A percentile compares a stretch with the other conserved stretches of the same genome.
Conservation (phyloP, 1,284 basidiomycete genomes). For the Rhodotorula sp. region DNA sequence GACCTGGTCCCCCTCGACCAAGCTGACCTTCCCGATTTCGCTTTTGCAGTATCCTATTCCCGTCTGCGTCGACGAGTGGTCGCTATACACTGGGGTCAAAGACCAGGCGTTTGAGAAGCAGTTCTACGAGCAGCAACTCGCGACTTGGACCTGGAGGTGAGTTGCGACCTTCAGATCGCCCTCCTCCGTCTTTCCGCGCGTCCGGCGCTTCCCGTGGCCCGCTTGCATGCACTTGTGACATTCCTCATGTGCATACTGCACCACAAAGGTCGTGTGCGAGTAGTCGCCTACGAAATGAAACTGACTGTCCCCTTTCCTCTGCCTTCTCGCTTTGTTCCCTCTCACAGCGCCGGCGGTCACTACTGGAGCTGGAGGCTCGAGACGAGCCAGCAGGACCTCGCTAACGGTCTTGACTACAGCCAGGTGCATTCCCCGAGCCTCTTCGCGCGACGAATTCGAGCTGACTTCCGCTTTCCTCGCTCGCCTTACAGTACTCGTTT, state of each 20-base stretch:
- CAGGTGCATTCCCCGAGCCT: neutral
- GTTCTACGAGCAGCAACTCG: constrained; percentile 44
- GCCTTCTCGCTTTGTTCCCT: neutral
- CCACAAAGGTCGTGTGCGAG: too few species aligned
- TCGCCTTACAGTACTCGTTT: constrained; percentile 20
- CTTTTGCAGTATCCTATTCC: constrained; percentile 42
- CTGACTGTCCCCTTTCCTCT: too few species aligned
- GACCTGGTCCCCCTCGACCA: neutral
- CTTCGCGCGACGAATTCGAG: too few species aligned
- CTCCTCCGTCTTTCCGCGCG: constrained; percentile 8
- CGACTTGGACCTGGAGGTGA: constrained; percentile 44
- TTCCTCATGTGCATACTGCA: too few species aligned
- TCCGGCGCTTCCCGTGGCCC: neutral
- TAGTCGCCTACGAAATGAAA: too few species aligned
- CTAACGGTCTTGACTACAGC: constrained; percentile 32
- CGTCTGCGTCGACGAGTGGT: constrained; percentile 44
- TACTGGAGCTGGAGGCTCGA: constrained; percentile 41
- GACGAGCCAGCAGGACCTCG: constrained; percentile 23
- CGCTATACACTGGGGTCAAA: constrained; percentile 44
- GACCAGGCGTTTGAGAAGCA: constrained; percentile 40
- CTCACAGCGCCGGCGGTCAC: constrained; percentile 25
- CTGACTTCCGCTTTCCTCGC: neutral
- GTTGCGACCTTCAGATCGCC: constrained; percentile 12
- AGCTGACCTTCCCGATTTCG: neutral
- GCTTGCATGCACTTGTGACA: too few species aligned